Percentiles rank a stretch among this genome's conserved stretches.
Conservation (phyloP, 441 rosid species). For the Manihot esculenta region DNA sequence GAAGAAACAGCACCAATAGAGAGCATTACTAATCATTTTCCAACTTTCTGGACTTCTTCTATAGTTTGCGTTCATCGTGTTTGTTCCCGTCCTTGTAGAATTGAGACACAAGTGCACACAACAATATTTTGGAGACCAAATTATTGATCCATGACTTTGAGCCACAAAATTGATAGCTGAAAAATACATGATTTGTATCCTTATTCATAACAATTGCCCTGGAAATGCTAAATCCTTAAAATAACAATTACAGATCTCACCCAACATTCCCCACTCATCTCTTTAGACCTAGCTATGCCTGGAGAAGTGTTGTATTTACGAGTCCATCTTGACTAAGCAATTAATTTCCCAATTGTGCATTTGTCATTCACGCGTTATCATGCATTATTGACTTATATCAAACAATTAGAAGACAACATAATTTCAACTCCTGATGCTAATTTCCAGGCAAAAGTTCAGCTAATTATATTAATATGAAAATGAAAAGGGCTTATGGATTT, state of each 20-base stretch:
- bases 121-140: neutral
- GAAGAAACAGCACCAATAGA: slow-evolving; percentile 7
- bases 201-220: neutral
- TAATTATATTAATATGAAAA: neutral
- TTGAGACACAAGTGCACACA: neutral
- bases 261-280: neutral
- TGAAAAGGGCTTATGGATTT: neutral
- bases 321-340: neutral
- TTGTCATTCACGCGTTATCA: neutral
- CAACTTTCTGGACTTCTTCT: neutral
- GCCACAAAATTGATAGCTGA: no score
- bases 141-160: neutral
- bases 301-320: neutral
- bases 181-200: neutral
- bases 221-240: neutral
- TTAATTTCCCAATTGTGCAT: neutral
- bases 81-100: neutral
- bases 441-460: neutral
- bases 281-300: no score
- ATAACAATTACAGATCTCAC: neutral
- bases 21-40: neutral
- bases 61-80: neutral
- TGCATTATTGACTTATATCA: neutral
- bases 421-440: neutral
- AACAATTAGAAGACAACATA: neutral